phyloP scores from a whole-genome alignment of 495 filamentous ascomycete species.

The Neurospora sp. region DNA sequence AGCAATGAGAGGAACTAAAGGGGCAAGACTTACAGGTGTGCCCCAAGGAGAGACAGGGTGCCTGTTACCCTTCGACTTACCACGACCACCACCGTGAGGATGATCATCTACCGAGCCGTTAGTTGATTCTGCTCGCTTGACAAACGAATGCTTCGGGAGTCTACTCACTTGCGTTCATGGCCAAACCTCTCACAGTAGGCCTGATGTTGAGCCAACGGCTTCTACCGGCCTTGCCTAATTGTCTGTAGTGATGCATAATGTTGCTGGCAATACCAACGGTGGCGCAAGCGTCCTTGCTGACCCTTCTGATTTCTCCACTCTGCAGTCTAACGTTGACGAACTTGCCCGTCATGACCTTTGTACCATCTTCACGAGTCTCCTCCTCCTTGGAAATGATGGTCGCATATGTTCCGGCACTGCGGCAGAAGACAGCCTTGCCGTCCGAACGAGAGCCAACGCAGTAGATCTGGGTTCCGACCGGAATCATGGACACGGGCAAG shows the following conservation, averaged over 20 bases:
- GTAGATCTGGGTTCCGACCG: constrained; percentile 81
- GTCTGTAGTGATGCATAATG: constrained; percentile 75
- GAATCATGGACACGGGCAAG: constrained; percentile 87
- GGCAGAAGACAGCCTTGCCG: constrained; percentile 77
- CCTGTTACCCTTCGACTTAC: constrained; percentile 97
- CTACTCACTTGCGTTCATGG: constrained; percentile 82
- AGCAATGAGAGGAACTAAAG: constrained; percentile 1
- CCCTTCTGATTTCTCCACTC: constrained; percentile 81
- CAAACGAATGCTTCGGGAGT: neutral
- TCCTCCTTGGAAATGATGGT: constrained; percentile 79
- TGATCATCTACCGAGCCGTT: constrained; percentile 54
- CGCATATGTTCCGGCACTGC: constrained; percentile 86
- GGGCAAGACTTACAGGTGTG: constrained; percentile 59
- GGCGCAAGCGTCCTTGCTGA: constrained; percentile 83
- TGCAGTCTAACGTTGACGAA: constrained; percentile 76
- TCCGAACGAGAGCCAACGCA: constrained; percentile 69
- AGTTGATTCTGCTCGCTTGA: constrained; percentile 12
- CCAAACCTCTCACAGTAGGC: constrained; percentile 89
- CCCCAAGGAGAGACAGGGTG: constrained; percentile 95
- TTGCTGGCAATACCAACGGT: constrained; percentile 93
- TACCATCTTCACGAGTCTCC: constrained; percentile 46
- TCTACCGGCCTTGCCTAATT: constrained; percentile 90
- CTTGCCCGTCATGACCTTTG: constrained; percentile 44
- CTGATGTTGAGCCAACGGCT: constrained; percentile 86
- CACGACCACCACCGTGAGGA: constrained; percentile 96